A percentile compares a stretch with the other conserved stretches of the same genome.
Evolutionary conservation across 1,139 yeast species (phyloP).

Genomic region (Casaregolazyma suthepensis): DNA sequence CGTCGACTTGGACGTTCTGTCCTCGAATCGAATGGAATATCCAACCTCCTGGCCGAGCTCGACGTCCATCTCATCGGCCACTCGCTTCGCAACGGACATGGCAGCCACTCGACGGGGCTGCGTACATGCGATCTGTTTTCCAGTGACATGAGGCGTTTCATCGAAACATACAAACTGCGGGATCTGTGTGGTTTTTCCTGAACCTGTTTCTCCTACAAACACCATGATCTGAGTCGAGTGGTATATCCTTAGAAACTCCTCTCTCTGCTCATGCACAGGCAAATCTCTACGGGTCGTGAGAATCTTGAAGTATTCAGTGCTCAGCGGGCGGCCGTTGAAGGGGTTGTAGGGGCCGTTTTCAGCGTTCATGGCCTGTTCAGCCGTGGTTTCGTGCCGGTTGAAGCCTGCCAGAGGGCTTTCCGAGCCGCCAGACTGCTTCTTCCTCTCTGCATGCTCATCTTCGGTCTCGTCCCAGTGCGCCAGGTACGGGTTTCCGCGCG

Average conservation of each 20-base stretch:
- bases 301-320: slow-evolving; percentile 67
- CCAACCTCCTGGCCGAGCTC: slow-evolving; percentile 89
- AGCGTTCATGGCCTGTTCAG: slow-evolving; percentile 55
- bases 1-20: slow-evolving; percentile 73
- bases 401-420: slow-evolving; percentile 5
- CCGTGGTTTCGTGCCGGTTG: slow-evolving; percentile 60
- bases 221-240: slow-evolving; percentile 93
- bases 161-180: slow-evolving; percentile 94
- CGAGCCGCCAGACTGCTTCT: slow-evolving; percentile 1
- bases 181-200: slow-evolving; percentile 95
- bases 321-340: slow-evolving; percentile 61
- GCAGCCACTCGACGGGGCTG: slow-evolving; percentile 98
- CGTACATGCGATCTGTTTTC: slow-evolving; percentile 87
- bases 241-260: slow-evolving; percentile 75
- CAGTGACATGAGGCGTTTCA: slow-evolving; percentile 77
- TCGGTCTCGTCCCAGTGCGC: slow-evolving; percentile 24
- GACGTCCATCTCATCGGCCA: slow-evolving; percentile 94
- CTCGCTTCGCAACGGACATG: slow-evolving; percentile 94
- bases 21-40: slow-evolving; percentile 88
- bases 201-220: slow-evolving; percentile 97
- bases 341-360: slow-evolving; percentile 69
- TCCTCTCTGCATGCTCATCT: slow-evolving; percentile 1
- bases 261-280: slow-evolving; percentile 92
- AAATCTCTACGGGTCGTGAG: slow-evolving; percentile 72
- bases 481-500: slow-evolving; percentile 26